Conservation (phyloP, 495 filamentous ascomycete species). For the Xanthoparmelia taractica region DNA sequence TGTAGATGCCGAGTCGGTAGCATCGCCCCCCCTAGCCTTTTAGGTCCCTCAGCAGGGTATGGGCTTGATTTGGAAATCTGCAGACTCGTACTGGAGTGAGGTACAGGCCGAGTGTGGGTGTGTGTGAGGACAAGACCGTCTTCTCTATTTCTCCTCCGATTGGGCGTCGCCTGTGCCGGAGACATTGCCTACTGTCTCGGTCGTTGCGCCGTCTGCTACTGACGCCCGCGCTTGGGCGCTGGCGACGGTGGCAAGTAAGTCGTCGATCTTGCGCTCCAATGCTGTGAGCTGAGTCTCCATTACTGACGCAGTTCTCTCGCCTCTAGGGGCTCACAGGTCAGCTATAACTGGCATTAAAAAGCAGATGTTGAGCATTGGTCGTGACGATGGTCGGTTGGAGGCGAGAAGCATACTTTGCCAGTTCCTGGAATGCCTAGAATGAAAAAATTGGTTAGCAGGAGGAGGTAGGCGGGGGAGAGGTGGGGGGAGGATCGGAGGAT, state of each 20-base stretch:
- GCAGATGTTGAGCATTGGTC: not conserved
- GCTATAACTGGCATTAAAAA: not conserved
- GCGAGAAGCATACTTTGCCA: conserved; percentile 30
- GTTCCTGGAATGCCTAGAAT: conserved; percentile 33
- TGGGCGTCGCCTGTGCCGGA: not conserved
- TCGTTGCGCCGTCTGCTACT: not conserved
- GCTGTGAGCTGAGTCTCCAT: conserved; percentile 47
- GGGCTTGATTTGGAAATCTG: not conserved
- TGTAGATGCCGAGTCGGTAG: not conserved
- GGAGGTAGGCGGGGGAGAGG: too few relatives aligned
- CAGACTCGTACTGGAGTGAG: not conserved
- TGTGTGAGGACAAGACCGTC: not conserved
- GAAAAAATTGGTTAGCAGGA: conserved; percentile 5
- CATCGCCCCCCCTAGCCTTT: not conserved
- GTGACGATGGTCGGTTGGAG: not conserved
- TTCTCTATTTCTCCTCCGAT: not conserved
- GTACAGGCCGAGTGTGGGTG: not conserved
- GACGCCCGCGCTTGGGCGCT: conserved; percentile 32
- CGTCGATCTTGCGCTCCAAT: conserved; percentile 52
- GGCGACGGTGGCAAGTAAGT: conserved; percentile 46
- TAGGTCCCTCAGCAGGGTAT: too few relatives aligned
- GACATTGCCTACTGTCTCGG: not conserved
- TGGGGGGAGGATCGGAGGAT: too few relatives aligned
- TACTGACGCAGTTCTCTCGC: conserved; percentile 49
- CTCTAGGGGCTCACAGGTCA: conserved; percentile 30